phyloP scores from a whole-genome alignment of 2,329 filamentous ascomycete species.

The Ascomycota sp. region DNA sequence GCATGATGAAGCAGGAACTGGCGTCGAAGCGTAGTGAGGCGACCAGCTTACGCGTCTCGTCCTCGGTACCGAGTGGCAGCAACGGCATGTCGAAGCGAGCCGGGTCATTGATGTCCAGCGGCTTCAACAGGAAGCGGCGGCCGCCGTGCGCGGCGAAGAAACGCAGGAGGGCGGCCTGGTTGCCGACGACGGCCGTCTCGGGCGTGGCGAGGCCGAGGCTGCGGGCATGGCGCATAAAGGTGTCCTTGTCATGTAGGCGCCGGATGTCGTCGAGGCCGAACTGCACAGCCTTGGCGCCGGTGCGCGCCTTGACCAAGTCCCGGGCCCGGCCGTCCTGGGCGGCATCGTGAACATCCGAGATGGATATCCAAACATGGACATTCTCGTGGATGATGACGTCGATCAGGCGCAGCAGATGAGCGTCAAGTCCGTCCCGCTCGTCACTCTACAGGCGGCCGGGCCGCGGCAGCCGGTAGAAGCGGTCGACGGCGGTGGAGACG shows the following conservation, averaged over 20 bases:
- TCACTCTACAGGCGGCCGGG: slow-evolving; percentile 1
- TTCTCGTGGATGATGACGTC: slow-evolving; percentile 37
- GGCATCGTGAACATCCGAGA: slow-evolving; percentile 45
- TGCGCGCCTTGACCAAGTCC: slow-evolving; percentile 35
- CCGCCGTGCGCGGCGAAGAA: slow-evolving; percentile 21
- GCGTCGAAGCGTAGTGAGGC: slow-evolving; percentile 19
- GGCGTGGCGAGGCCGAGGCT: slow-evolving; percentile 32
- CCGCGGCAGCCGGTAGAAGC: slow-evolving; percentile 27
- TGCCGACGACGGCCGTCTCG: slow-evolving; percentile 31
- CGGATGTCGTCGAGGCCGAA: slow-evolving; percentile 35
- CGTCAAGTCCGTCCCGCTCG: slow-evolving; percentile 6
- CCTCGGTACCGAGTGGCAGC: slow-evolving; percentile 32
- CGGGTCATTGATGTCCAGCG: slow-evolving; percentile 39
- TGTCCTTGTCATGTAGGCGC: slow-evolving; percentile 41
- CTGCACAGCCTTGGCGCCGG: slow-evolving; percentile 41
- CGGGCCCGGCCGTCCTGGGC: slow-evolving; percentile 47
- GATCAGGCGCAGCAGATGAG: slow-evolving; percentile 36
- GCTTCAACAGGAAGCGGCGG: slow-evolving; percentile 35
- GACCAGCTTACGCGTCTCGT: slow-evolving; percentile 36
- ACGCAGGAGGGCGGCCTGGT: slow-evolving; percentile 26
- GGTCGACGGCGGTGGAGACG: slow-evolving; percentile 33
- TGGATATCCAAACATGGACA: slow-evolving; percentile 54
- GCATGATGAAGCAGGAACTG: slow-evolving; percentile 36
- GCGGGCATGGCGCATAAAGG: slow-evolving; percentile 38
- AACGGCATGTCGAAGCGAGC: slow-evolving; percentile 41